Percentiles rank a stretch among this genome's conserved stretches.
Evolutionary conservation across 2,329 filamentous ascomycete species (phyloP).

Genomic region (Penicillium sp.): DNA sequence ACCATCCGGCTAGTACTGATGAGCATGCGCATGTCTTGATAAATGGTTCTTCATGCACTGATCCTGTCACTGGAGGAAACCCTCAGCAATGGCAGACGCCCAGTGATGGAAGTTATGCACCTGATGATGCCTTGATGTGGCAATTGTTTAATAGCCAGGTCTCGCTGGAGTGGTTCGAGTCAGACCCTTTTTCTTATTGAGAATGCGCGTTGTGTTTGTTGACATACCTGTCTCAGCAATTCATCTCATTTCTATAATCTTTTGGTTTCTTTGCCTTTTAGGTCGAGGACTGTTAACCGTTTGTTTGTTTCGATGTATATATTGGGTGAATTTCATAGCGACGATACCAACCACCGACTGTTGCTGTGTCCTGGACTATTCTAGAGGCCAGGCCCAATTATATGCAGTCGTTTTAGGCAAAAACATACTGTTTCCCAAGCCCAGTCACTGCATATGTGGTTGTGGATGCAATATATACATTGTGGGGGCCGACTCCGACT

Average conservation of each 20-base stretch:
- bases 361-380: too few species aligned
- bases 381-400: neutral
- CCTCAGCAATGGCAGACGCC: neutral
- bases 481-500: neutral
- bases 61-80: neutral
- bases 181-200: neutral
- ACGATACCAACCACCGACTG: too few species aligned
- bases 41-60: neutral
- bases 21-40: neutral
- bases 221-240: neutral
- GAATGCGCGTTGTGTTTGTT: neutral
- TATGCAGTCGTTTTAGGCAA: neutral
- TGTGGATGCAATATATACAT: neutral
- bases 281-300: too few species aligned
- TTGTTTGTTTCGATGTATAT: neutral
- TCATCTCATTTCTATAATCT: neutral
- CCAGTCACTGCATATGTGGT: neutral
- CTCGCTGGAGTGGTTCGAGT: conserved; percentile 16
- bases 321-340: neutral
- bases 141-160: conserved; percentile 19
- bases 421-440: neutral
- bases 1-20: neutral
- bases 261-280: neutral
- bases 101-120: neutral
- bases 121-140: conserved; percentile 18